phyloP scores from a whole-genome alignment of 495 filamentous ascomycete genomes.

The Podospora tetraspora region DNA sequence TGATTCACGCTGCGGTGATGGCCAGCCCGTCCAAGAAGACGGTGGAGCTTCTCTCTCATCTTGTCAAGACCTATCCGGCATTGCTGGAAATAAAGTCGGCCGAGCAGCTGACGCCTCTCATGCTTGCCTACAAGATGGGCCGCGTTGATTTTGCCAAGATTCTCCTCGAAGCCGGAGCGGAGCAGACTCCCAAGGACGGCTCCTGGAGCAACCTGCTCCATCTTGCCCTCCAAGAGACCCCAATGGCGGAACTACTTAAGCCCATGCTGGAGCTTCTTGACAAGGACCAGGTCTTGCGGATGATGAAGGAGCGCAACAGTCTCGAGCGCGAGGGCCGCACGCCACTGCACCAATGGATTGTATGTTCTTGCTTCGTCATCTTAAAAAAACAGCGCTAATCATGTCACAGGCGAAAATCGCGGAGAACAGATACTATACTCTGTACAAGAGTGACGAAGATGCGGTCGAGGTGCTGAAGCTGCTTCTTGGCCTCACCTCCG shows the following conservation, averaged over 20 bases:
- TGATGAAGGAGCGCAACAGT: slow-evolving; percentile 38
- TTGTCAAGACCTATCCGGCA: slow-evolving; percentile 53
- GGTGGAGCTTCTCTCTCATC: slow-evolving; percentile 53
- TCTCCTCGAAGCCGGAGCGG: slow-evolving; percentile 58
- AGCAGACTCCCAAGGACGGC: slow-evolving; percentile 53
- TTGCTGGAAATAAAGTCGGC: slow-evolving; percentile 52
- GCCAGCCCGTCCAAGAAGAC: slow-evolving; percentile 34
- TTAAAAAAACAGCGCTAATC: not conserved
- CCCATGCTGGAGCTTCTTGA: slow-evolving; percentile 51
- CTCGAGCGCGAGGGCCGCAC: slow-evolving; percentile 33
- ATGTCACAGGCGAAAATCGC: not conserved
- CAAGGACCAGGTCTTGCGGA: slow-evolving; percentile 32
- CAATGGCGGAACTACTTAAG: slow-evolving; percentile 28
- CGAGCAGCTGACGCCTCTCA: slow-evolving; percentile 55
- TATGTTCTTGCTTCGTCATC: not conserved
- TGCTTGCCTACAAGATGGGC: slow-evolving; percentile 49
- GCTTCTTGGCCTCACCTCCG: slow-evolving; percentile 48
- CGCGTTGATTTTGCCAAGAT: slow-evolving; percentile 50
- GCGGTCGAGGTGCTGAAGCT: slow-evolving; percentile 32
- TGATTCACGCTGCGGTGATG: slow-evolving; percentile 62
- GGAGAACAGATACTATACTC: slow-evolving; percentile 4
- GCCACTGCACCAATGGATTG: slow-evolving; percentile 38
- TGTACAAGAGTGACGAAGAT: not conserved
- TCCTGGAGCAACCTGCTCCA: slow-evolving; percentile 57
- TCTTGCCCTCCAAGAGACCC: slow-evolving; percentile 38